Evolutionary conservation across 257 asterid species (phyloP).

Genomic region (Solanum piurae): DNA sequence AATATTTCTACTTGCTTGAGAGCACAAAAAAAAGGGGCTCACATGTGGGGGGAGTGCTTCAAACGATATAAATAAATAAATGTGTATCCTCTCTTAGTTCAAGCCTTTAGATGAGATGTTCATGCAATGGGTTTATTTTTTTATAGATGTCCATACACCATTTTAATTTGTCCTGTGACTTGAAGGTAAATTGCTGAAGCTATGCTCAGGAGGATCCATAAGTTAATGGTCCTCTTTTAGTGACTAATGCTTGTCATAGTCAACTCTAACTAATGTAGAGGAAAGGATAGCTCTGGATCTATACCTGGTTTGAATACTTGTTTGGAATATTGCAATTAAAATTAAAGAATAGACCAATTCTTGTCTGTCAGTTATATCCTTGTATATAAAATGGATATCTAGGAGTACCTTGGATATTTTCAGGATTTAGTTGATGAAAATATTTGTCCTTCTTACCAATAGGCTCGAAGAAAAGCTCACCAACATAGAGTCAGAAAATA

Average conservation of each 20-base stretch:
- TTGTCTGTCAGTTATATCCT: background rate
- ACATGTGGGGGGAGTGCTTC: background rate
- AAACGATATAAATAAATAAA: background rate
- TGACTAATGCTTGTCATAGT: background rate
- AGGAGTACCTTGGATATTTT: background rate
- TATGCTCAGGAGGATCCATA: background rate
- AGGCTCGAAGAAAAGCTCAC: slow-evolving; percentile 88
- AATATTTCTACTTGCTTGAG: background rate
- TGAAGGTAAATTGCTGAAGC: background rate
- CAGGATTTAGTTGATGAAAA: background rate
- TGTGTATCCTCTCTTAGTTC: background rate
- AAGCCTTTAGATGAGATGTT: background rate
- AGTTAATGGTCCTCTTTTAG: background rate
- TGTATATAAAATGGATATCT: background rate
- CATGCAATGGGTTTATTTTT: background rate
- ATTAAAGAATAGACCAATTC: background rate
- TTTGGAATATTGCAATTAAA: background rate
- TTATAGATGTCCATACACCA: background rate
- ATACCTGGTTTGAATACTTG: background rate
- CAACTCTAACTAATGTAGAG: background rate
- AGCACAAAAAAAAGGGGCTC: background rate
- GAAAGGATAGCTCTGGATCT: background rate
- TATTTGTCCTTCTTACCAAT: slow-evolving; percentile 16
- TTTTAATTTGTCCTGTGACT: background rate
- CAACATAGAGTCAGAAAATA: slow-evolving; percentile 89